phyloP scores from a whole-genome alignment of 768 basidiomycete genomes.

The Suillus sp. region DNA sequence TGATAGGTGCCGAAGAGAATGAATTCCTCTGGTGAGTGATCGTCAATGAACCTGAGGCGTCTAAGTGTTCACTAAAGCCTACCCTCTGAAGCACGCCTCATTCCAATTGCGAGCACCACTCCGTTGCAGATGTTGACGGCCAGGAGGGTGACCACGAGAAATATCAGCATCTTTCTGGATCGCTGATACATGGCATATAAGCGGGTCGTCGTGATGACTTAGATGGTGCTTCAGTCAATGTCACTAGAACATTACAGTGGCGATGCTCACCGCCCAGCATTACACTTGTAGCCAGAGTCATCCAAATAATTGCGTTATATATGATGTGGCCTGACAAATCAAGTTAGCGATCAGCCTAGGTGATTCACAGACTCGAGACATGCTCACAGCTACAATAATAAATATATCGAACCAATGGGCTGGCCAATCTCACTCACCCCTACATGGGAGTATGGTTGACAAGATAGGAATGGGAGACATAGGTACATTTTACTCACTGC shows the following conservation, averaged over 20 bases:
- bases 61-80: background rate
- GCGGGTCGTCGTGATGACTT: background rate
- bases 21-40: background rate
- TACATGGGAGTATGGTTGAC: background rate
- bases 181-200: slow-evolving; percentile 4
- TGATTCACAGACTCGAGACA: background rate
- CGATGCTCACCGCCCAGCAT: background rate
- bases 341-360: background rate
- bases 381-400: background rate
- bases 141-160: background rate
- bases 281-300: background rate
- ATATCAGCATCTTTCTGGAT: slow-evolving; percentile 2
- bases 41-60: background rate
- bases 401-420: background rate
- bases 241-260: background rate
- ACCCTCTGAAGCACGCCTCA: background rate
- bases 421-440: background rate
- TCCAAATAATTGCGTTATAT: background rate
- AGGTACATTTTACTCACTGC: background rate
- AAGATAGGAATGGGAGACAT: background rate
- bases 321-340: background rate
- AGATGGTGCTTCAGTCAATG: background rate
- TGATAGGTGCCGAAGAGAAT: background rate
- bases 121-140: background rate
- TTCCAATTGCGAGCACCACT: background rate